Evolutionary conservation across 805 yeast species (phyloP), one percentile per base, ranked within the genome.

Genomic region (Starmerella khaoyaiensis): DNA sequence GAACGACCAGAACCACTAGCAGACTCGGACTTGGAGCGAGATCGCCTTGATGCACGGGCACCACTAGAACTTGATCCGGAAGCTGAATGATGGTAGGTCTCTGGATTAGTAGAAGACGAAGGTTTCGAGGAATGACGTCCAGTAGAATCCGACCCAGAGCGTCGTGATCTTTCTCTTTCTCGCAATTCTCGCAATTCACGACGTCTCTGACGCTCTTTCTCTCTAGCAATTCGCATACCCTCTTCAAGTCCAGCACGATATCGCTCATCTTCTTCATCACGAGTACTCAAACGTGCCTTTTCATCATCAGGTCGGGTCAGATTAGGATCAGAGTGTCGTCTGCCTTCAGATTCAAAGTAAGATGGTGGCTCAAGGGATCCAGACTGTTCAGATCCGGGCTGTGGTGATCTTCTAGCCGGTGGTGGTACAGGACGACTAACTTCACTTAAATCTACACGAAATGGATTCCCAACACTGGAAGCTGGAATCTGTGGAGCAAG

Each of bases 111-210:
- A 14, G 8, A 7, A 7, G 10, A 9, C 7, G 12, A 10, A 12
- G 17, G 16, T 10, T 25, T 24, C 23, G 12, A 15, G 6, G 11
- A 7, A 17, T 14, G 33, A 14, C 9, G 9, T 10, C 21, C 16
- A 18, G 24, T 21, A 5, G 20, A 6, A 11, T 26, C 19, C 27
- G 14, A 17, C 16, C 27, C 28, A 12, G 32, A 33, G 11, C 21
- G 27, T 10, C 15, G 20, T 10, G 8, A 15, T 8, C 15, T 15
- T 16, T 14, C 32, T 12, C 37, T 28, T 29, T 31, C 39, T n/a
- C 46, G 37, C 24, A 46, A 46, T 27, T 42, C 53, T 15, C 50
- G 48, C 22, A 32, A 37, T 24, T 45, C 49, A 8, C 51, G 48
- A 23, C 51, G 49, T 28, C 44, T 43, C 44, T 46, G 45, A 21